Base-by-base conservation (phyloP, 768 basidiomycete species). In the Panellus pusillus region DNA sequence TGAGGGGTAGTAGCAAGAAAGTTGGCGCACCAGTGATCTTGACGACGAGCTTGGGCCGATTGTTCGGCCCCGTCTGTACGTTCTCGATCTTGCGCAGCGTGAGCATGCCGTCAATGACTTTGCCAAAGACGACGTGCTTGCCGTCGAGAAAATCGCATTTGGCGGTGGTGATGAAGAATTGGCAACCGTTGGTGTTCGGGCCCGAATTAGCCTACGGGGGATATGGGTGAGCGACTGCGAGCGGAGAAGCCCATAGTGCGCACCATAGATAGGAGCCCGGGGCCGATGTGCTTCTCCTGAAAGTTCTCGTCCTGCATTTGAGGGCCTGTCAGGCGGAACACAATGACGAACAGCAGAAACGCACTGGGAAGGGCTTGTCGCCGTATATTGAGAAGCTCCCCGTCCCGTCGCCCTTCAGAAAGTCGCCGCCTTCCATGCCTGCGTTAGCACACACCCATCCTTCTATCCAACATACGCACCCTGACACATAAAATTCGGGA, bases 341-440 rank as follows among this genome's bases (percentile, higher is more conserved):
- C 17, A 11, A 29, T 36, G 18, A 15, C 9, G 9, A 39, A 9
- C 15, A 14, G 24, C 24, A 24, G 24, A 24, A 24, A 72, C 83
- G 54, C 40, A 95, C 94, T 0, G 87, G 89, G 64, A 96, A 96
- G 24, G 24, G 24, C 61, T 91, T 93, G 63, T 91, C 89, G 20
- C 96, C 96, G 63, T 97, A 98, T 60, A 99, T 92, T n/a, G 93
- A 96, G 71, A 95, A 94, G 0, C 87, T 84, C 1, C 97, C 97
- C 1, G 96, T 98, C 32, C 97, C 97, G 63, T 99, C 97, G 3
- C 86, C 84, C 57, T 95, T 95, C 61, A 95, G 62, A 60, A 98
- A 99, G 67, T 99, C 97, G 0, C 97, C 97, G 42, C 91, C 92
- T 92, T 52, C 14, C 29, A 5, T 20, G 19, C 15, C 12, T 15